Base-by-base conservation (phyloP, 2,329 filamentous ascomycete species). In the Verticillium longisporum region DNA sequence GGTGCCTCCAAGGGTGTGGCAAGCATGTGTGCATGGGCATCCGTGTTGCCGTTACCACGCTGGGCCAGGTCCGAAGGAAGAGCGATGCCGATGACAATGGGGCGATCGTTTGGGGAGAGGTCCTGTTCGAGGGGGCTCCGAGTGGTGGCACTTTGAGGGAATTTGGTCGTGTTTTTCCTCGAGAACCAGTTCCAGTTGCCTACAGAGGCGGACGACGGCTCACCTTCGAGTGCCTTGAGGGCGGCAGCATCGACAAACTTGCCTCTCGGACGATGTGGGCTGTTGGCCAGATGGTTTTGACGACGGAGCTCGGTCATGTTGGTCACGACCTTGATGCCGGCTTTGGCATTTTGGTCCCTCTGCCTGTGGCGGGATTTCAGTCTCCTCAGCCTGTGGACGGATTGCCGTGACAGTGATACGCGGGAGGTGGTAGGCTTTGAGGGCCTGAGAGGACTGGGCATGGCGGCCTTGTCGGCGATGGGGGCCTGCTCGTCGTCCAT, bases 41-140 rank as follows among this genome's bases (percentile, higher is more conserved):
- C 45, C 5, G 57, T 59, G 33, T 18, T 59, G 32, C 38, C 57
- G 26, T 59, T 59, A 1, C 57, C 57, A 15, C 50, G 57, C 15
- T 78, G 77, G 45, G 62, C 63, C 13, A 68, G 63, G 67, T 83
- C 80, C 14, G 84, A 82, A 2, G 88, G 83, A 55, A 91, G 76
- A 14, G 84, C 82, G 58, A 92, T 85, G 13, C 88, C 88, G 65
- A 91, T 92, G 50, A 89, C 81, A 62, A 92, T 92, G 1, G 87
- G 87, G n/a, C 85, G 80, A 67, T 89, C 86, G 61, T 82, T 83
- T 0, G 89, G 88, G 14, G 88, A 90, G 4, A 90, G 77, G 63
- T 86, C 84, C 11, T 71, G 70, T 6, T 69, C 69, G 31, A 69
- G 2, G 67, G 69, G 59, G 63, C 67, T 64, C 63, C 69, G 63